Conservation (phyloP, 208 protist genomes). For the Trypanosoma melophagium region DNA sequence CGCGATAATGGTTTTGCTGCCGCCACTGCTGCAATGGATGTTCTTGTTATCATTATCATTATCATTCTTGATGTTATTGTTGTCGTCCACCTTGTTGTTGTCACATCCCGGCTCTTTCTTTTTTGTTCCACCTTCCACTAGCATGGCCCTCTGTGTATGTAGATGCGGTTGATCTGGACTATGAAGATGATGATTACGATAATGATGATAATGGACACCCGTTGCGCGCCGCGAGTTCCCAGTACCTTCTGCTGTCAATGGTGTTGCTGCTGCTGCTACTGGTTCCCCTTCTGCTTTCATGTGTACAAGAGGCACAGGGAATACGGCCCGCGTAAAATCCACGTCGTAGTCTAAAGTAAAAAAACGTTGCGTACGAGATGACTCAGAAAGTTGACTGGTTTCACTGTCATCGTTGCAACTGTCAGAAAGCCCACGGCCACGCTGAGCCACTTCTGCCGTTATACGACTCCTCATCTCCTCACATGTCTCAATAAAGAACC, state of each 20-base stretch:
- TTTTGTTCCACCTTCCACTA: no score
- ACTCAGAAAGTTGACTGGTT: slow-evolving; percentile 27
- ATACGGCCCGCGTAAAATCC: slow-evolving; percentile 85
- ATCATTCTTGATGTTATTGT: no score
- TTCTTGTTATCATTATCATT: neutral
- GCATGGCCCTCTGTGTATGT: no score
- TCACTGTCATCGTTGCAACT: neutral
- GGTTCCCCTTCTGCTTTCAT: neutral
- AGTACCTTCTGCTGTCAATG: no score
- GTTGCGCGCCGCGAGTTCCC: no score
- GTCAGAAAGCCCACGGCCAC: slow-evolving; percentile 1
- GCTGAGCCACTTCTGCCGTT: slow-evolving; percentile 38
- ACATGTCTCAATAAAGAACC: slow-evolving; percentile 77
- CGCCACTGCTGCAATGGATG: neutral
- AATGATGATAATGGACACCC: no score
- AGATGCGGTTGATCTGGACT: no score
- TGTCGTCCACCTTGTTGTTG: no score
- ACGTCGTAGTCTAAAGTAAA: slow-evolving; percentile 86
- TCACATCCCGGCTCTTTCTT: no score
- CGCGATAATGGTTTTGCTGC: slow-evolving; percentile 12
- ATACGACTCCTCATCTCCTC: slow-evolving; percentile 78
- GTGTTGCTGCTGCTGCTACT: neutral
- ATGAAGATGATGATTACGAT: no score
- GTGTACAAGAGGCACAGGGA: slow-evolving; percentile 63
- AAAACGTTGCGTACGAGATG: slow-evolving; percentile 47